Percentiles rank a stretch among this genome's conserved stretches.
Conservation (phyloP, 2,329 filamentous ascomycete genomes). For the Cercospora sp. region DNA sequence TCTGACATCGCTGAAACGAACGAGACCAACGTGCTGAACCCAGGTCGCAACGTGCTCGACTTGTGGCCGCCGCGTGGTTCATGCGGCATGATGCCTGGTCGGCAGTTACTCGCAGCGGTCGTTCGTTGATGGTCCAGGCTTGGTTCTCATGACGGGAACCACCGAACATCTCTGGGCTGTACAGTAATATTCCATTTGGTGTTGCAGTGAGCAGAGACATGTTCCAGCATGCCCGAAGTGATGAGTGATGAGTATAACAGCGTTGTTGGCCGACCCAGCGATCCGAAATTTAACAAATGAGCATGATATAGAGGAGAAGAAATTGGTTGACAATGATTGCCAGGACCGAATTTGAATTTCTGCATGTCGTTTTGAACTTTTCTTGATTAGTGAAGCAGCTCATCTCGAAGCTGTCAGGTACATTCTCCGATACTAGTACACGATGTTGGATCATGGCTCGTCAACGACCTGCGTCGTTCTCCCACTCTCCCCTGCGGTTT, state of each 20-base stretch:
- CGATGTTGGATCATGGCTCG: slow-evolving; percentile 33
- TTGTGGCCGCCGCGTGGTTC: slow-evolving; percentile 10
- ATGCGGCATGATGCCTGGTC: slow-evolving; percentile 3
- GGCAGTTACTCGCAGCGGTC: neutral
- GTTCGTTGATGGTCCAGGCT: neutral
- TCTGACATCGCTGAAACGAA: neutral
- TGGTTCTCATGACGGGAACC: neutral
- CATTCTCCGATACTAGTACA: slow-evolving; percentile 1
- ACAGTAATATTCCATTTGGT: neutral
- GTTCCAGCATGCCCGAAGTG: neutral
- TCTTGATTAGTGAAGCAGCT: neutral
- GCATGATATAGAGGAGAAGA: neutral
- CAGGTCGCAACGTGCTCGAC: slow-evolving; percentile 1
- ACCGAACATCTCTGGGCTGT: neutral
- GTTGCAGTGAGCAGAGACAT: neutral
- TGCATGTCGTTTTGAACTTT: neutral
- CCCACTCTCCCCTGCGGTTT: slow-evolving; percentile 34
- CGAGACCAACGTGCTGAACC: neutral
- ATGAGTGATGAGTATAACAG: neutral
- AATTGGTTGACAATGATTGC: neutral
- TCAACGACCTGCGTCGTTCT: slow-evolving; percentile 40
- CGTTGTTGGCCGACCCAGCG: neutral
- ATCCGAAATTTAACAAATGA: neutral
- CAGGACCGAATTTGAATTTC: neutral
- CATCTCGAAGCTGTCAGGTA: neutral